phyloP scores from a whole-genome alignment of 306 rosid genomes.

The Prunus mongolica region DNA sequence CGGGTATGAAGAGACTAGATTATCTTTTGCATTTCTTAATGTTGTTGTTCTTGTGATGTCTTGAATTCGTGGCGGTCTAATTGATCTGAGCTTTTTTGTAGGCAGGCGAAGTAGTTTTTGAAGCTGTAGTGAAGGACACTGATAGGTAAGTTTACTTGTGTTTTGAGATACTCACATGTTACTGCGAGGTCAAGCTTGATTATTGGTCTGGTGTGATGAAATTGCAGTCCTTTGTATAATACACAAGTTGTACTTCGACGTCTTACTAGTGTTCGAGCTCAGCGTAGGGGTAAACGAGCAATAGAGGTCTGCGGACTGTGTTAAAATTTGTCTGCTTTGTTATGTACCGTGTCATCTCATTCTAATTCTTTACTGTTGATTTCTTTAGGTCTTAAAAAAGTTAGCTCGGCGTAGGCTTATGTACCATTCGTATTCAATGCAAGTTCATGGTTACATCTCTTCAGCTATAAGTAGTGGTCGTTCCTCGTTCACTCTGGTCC shows the following conservation, averaged over 20 bases:
- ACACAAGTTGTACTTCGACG: conserved; percentile 82
- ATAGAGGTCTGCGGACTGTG: conserved; percentile 59
- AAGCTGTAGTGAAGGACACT: conserved; percentile 62
- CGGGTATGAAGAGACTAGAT: conserved; percentile 58
- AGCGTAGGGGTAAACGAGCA: conserved; percentile 90
- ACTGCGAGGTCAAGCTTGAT: conserved; percentile 22
- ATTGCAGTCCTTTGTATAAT: conserved; percentile 74
- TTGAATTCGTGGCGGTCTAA: conserved; percentile 20
- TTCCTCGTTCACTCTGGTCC: conserved; percentile 78
- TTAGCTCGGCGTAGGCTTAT: conserved; percentile 68
- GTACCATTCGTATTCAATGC: conserved; percentile 96
- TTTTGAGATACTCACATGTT: conserved; percentile 15
- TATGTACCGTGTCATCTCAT: not conserved
- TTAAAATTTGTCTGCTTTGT: not conserved
- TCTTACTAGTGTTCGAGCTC: conserved; percentile 77
- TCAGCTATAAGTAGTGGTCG: conserved; percentile 51
- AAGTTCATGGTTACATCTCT: conserved; percentile 88
- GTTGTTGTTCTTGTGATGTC: not conserved
- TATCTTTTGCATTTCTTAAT: conserved; percentile 4
- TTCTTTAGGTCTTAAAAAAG: conserved; percentile 74
- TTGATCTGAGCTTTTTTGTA: conserved; percentile 46
- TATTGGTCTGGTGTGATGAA: conserved; percentile 15
- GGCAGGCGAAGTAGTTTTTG: conserved; percentile 82
- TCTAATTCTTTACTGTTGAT: conserved; percentile 2
- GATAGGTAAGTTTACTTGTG: conserved; percentile 57